Evolutionary conservation across 163 green algal genomes (phyloP), one percentile per base, ranked within the genome.

Genomic region (Prototheca wickerhamii): DNA sequence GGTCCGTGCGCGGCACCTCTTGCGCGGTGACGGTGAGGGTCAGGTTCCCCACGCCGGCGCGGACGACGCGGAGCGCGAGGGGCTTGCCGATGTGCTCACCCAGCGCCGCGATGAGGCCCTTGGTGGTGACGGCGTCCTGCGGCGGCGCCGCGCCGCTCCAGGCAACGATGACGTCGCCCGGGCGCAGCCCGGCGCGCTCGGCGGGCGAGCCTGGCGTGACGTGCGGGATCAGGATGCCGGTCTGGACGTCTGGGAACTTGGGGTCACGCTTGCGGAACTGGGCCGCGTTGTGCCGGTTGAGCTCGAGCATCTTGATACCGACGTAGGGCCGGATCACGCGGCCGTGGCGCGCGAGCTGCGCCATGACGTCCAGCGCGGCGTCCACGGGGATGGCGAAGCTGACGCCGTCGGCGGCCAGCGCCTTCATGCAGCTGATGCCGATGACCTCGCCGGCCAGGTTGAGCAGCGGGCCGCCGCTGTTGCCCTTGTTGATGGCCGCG

Each of bases 331-430:
- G 67, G 25, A 83, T 61, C 17, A 95, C 84, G 26, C 86, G 76
- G 3, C 87, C 88, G 21, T 77, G 60, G 18, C 64, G 28, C 56
- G 66, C 37, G 10, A 91, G 73, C 70, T 95, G 84, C 2, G 69
- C 50, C 20, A 92, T 64, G 21, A 95, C 68, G 23, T 76, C 63
- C 51, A 84, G 80, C 17, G 85, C 86, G 0, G 82, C 79, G 70
- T 96, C 84, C 4, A 95, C 83, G 23, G 89, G 89, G 34, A 96
- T 94, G 44, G 85, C 89, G 79, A 96, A 96, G 53, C 67, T 83
- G 20, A 96, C 79, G 43, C 84, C 85, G 37, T 96, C 87, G 23
- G 85, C 87, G 30, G 70, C 73, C 21, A 94, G 60, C 12, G 88
- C 84, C 73, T 88, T 87, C 78, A 91, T 84, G 62, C 66, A 78